Base-by-base conservation (phyloP, 78 protist species). In the Dictyostelium brefeldianum region DNA sequence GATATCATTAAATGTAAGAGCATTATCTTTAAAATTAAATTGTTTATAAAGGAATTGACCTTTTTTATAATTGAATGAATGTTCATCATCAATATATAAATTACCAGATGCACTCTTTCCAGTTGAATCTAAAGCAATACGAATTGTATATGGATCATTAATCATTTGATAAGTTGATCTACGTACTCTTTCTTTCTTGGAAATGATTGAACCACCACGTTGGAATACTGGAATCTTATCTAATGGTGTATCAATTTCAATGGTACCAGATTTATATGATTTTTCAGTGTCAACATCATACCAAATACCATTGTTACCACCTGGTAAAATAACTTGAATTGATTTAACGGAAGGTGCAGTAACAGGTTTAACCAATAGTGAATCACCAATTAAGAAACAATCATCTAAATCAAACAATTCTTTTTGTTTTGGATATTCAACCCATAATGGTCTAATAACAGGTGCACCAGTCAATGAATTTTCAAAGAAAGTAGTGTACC, bases 61-160 rank as follows among this genome's bases (percentile, higher is more conserved):
- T 10, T 56, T 29, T 62, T 20, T 15, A 85, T 95, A 93, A 57
- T 81, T 89, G 62, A 81, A 89, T 1, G 94, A 50, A 56, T 91
- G 80, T 59, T 94, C 95, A 65, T 97, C 98, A 77, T 98, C 99
- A 20, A 97, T 15, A 89, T 96, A 98, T 46, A 98, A 69, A 47
- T 48, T 43, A 31, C 99, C 98, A 7, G 3, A 3, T 8, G 98
- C 98, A 2, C 8, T 14, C 65, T 83, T 53, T 56, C 78, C 71
- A 7, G 9, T 77, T 11, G 51, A 6, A 14, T 89, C 89, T 20
- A 96, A 91, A 0, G 98, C 96, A 5, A 98, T 92, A 17, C 67
- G 41, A 31, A 99, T 91, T 3, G 99, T 98, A 93, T 65, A 92
- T 31, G 99, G 99, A 70, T 99, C 99, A 46, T 29, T 10, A n/a